phyloP scores from a whole-genome alignment of 1,284 basidiomycete genomes.

The Psilocybe mexicana region DNA sequence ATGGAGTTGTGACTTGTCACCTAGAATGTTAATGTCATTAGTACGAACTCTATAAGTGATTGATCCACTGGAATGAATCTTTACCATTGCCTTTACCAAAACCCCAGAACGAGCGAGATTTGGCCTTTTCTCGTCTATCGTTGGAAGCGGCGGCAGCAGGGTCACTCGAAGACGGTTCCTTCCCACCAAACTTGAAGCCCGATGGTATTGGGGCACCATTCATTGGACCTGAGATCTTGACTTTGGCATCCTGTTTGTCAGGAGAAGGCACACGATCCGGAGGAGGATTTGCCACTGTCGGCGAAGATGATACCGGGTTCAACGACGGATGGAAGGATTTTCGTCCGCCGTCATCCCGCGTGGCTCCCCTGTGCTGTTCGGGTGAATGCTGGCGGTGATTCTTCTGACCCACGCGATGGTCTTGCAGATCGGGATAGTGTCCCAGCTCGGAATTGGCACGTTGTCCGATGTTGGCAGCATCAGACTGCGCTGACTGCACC shows the following conservation, averaged over 20 bases:
- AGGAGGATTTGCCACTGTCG: constrained; percentile 36
- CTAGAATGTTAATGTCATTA: constrained; percentile 22
- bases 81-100: constrained; percentile 64
- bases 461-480: constrained; percentile 40
- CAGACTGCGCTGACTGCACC: constrained; percentile 31
- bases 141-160: constrained; percentile 40
- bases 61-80: constrained; percentile 17
- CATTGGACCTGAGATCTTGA: constrained; percentile 89
- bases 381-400: constrained; percentile 46
- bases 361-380: constrained; percentile 47
- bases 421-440: constrained; percentile 67
- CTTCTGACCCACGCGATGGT: constrained; percentile 34
- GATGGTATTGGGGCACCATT: constrained; percentile 84
- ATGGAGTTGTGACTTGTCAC: constrained; percentile 46
- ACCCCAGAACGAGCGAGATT: constrained; percentile 87
- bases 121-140: constrained; percentile 85
- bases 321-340: constrained; percentile 60
- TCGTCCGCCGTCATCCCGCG: constrained; percentile 42
- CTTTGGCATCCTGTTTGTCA: constrained; percentile 58
- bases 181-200: constrained; percentile 86
- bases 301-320: constrained; percentile 48
- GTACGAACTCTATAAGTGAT: constrained; percentile 3
- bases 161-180: constrained; percentile 55
- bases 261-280: constrained; percentile 62
- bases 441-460: constrained; percentile 79